These are phyloP conservation scores for Jacaranda copaia DNA, from an alignment of 257 asterid species.

Conservation along the genomic window DNA sequence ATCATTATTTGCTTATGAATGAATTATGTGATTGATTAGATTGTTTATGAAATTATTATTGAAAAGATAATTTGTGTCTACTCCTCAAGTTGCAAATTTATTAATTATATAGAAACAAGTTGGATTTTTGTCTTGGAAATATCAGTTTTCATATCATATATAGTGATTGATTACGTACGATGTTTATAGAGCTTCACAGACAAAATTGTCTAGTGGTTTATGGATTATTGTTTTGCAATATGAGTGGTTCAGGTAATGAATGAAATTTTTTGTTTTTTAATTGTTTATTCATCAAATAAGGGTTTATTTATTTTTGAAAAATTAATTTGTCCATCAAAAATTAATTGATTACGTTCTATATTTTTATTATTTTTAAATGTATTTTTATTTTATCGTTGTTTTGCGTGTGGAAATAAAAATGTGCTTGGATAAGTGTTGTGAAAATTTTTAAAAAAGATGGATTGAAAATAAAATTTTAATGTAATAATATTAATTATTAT, in stretches of 20 bases:
- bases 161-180: neutral
- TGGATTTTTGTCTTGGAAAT: neutral
- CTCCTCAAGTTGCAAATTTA: neutral
- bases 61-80: neutral
- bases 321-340: too few relatives aligned
- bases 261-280: neutral
- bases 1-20: neutral
- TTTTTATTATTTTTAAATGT: too few relatives aligned
- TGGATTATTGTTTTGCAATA: neutral
- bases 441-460: too few relatives aligned
- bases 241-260: neutral
- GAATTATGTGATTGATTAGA: slow-evolving; percentile 4
- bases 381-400: too few relatives aligned
- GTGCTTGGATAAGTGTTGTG: too few relatives aligned
- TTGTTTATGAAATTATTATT: neutral
- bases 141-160: neutral
- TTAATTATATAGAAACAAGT: neutral
- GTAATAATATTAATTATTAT: too few relatives aligned
- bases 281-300: neutral
- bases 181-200: neutral
- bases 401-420: too few relatives aligned
- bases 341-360: too few relatives aligned
- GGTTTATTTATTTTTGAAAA: neutral
- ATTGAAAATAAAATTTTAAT: too few relatives aligned
- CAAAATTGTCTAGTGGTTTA: neutral